A percentile compares a stretch with the other conserved stretches of the same genome.
phyloP scores from a whole-genome alignment of 768 basidiomycete species.

The Gyrodon lividus region DNA sequence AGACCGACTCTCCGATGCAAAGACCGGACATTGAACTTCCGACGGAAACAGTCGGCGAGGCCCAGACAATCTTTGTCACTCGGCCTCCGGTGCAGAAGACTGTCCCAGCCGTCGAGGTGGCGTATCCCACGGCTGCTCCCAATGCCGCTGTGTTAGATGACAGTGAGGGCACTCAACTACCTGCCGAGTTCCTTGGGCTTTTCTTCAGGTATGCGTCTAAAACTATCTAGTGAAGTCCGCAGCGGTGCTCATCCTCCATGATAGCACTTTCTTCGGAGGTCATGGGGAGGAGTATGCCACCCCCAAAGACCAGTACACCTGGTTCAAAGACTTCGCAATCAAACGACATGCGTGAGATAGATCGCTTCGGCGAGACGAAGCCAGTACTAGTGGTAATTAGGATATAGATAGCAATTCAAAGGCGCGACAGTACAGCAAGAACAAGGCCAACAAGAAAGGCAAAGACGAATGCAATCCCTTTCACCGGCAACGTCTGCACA shows the following conservation, averaged over 20 bases:
- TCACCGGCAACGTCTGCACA: slow-evolving; percentile 23
- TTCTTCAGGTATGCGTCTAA: slow-evolving; percentile 73
- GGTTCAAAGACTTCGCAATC: slow-evolving; percentile 72
- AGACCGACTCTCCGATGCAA: not conserved
- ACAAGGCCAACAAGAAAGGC: slow-evolving; percentile 27
- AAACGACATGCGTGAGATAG: slow-evolving; percentile 19
- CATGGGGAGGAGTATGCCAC: slow-evolving; percentile 66
- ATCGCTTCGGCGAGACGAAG: not conserved
- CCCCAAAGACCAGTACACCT: slow-evolving; percentile 70
- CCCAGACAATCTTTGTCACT: not conserved
- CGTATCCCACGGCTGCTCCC: not conserved
- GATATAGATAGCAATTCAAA: slow-evolving; percentile 1
- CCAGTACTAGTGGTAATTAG: too few relatives aligned
- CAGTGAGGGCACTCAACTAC: slow-evolving; percentile 1
- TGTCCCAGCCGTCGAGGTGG: not conserved
- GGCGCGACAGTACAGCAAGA: slow-evolving; percentile 19
- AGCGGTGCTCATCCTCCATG: slow-evolving; percentile 1
- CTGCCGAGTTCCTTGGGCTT: slow-evolving; percentile 49
- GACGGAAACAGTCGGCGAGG: not conserved
- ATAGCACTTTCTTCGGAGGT: slow-evolving; percentile 77
- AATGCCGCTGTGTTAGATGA: not conserved
- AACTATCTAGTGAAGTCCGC: not conserved
- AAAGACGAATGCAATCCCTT: slow-evolving; percentile 15
- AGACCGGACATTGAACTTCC: not conserved
- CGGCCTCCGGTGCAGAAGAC: not conserved